A percentile compares a stretch with the other conserved stretches of the same genome.
These are phyloP conservation scores for Sarocladium kiliense DNA, from an alignment of 2,329 filamentous ascomycete species.

Conservation along the genomic window DNA sequence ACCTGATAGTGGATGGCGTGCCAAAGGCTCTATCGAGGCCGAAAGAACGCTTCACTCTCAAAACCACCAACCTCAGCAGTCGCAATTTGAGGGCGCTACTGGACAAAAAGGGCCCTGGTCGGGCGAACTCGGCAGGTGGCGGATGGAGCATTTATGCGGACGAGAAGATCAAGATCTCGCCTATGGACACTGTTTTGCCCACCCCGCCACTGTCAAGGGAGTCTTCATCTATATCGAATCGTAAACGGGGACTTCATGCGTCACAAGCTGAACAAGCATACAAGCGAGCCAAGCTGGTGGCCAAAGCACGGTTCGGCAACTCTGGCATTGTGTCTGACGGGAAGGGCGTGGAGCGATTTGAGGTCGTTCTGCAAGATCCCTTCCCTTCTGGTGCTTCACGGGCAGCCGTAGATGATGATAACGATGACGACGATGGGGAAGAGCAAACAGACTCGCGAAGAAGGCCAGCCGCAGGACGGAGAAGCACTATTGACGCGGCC, in stretches of 20 bases:
- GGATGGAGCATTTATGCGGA: slow-evolving; percentile 78
- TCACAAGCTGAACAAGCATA: slow-evolving; percentile 22
- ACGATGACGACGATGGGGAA: slow-evolving; percentile 11
- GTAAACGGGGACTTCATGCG: slow-evolving; percentile 22
- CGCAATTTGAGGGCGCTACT: slow-evolving; percentile 67
- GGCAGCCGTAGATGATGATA: slow-evolving; percentile 12
- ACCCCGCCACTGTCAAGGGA: slow-evolving; percentile 37
- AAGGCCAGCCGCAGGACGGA: slow-evolving; percentile 15
- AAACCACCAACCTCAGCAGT: slow-evolving; percentile 62
- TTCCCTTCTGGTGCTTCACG: slow-evolving; percentile 34
- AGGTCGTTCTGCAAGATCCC: slow-evolving; percentile 53
- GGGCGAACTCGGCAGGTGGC: slow-evolving; percentile 67
- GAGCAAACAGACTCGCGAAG: neutral
- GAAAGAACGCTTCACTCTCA: slow-evolving; percentile 64
- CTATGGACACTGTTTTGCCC: slow-evolving; percentile 47
- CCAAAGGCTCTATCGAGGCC: slow-evolving; percentile 77
- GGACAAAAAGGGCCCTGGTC: slow-evolving; percentile 61
- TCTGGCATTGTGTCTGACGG: slow-evolving; percentile 51
- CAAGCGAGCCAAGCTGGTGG: slow-evolving; percentile 58
- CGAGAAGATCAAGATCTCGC: slow-evolving; percentile 48
- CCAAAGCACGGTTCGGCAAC: slow-evolving; percentile 66
- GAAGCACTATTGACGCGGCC: slow-evolving; percentile 30
- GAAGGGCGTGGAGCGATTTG: slow-evolving; percentile 56
- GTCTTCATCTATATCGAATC: slow-evolving; percentile 21
- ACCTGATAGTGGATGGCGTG: slow-evolving; percentile 70